Percentiles rank a stretch among this genome's conserved stretches.
phyloP scores from a whole-genome alignment of 2,329 filamentous ascomycete genomes.

The Sarocladium strictum region DNA sequence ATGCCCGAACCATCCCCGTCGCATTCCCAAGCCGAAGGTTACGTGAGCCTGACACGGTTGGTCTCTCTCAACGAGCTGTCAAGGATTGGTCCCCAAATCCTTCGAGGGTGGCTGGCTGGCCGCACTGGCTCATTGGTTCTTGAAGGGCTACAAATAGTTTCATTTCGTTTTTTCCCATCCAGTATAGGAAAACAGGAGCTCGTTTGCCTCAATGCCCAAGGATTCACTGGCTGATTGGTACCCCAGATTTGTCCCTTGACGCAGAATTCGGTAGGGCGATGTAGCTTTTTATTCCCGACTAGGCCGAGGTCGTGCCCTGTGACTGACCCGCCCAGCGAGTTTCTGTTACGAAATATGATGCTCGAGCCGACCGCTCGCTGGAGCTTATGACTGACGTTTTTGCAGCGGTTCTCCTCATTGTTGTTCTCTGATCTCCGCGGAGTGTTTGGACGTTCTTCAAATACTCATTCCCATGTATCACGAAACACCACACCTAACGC shows the following conservation, averaged over 20 bases:
- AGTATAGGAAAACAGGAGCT: too few relatives aligned
- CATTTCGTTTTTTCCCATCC: too few relatives aligned
- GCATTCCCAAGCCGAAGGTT: neutral
- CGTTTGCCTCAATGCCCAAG: too few relatives aligned
- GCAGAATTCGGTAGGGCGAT: neutral
- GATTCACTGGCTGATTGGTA: neutral
- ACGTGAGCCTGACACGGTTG: too few relatives aligned
- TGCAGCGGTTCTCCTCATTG: neutral
- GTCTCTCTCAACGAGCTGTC: too few relatives aligned
- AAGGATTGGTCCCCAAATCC: too few relatives aligned
- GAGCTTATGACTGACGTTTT: neutral
- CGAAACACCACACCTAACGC: neutral
- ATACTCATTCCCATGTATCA: neutral
- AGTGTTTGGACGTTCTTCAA: neutral
- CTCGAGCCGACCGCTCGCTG: neutral
- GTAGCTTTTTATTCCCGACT: neutral
- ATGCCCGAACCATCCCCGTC: slow-evolving; percentile 11
- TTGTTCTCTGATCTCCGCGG: neutral
- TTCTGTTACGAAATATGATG: slow-evolving; percentile 8
- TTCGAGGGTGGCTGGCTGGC: too few relatives aligned
- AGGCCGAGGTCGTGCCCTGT: neutral
- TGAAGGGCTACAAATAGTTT: too few relatives aligned
- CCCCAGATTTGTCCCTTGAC: neutral
- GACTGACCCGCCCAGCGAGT: neutral
- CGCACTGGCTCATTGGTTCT: too few relatives aligned